Percentiles rank a stretch among this genome's conserved stretches.
phyloP scores from a whole-genome alignment of 108 stramenopile genomes.

The Nannochloropsis gaditana region DNA sequence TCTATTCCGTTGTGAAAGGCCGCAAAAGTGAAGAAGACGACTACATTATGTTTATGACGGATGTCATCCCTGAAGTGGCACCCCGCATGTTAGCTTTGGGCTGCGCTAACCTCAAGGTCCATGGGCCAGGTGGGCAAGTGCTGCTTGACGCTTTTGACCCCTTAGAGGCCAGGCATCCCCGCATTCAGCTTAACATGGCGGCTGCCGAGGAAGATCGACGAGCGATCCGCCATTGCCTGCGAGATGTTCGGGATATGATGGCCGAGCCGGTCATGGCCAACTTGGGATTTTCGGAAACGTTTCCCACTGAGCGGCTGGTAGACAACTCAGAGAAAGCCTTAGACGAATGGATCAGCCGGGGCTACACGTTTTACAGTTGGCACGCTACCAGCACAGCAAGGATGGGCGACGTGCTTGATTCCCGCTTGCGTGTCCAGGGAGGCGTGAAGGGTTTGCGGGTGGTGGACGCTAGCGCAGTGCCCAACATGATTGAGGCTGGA shows the following conservation, averaged over 20 bases:
- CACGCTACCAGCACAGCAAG: not conserved
- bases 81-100: not conserved
- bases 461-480: not conserved
- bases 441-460: not conserved
- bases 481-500: not conserved
- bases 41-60: not conserved
- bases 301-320: not conserved
- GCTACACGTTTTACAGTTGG: conserved; percentile 6
- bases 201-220: conserved; percentile 16
- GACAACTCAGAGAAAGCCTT: not conserved
- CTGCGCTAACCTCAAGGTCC: not conserved
- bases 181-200: conserved; percentile 20
- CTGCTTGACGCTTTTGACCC: not conserved
- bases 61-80: not conserved
- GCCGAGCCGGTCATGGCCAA: not conserved
- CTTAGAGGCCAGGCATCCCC: not conserved
- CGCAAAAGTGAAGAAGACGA: not conserved
- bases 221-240: not conserved
- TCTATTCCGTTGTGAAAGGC: not conserved
- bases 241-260: conserved; percentile 9
- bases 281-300: not conserved
- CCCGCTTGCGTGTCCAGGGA: not conserved
- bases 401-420: conserved; percentile 4
- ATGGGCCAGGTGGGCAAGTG: not conserved
- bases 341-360: not conserved